A percentile compares a stretch with the other conserved stretches of the same genome.
Conservation (phyloP, 179 eudicot genomes). For the Camellia oleifera region DNA sequence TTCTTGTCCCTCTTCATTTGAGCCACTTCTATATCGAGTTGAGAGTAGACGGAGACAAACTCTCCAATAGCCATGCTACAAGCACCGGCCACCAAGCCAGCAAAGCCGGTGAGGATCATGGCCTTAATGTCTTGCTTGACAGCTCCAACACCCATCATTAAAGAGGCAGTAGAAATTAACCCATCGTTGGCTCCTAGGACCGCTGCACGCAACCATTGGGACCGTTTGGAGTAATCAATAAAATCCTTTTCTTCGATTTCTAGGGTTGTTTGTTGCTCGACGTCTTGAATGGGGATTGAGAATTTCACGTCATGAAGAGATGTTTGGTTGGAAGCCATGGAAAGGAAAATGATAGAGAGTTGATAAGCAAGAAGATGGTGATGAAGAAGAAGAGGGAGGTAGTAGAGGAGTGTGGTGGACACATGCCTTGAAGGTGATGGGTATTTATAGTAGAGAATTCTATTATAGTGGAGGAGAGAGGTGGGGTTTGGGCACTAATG, state of each 20-base stretch:
- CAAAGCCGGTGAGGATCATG: conserved; percentile 28
- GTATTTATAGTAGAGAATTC: not conserved
- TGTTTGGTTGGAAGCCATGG: conserved; percentile 20
- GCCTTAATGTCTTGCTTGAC: conserved; percentile 23
- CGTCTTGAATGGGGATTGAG: not conserved
- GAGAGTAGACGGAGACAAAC: conserved; percentile 24
- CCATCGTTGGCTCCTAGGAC: conserved; percentile 30
- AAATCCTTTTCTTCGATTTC: conserved; percentile 11
- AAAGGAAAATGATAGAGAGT: not conserved
- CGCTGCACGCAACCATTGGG: conserved; percentile 28
- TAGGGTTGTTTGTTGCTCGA: conserved; percentile 9
- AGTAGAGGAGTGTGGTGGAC: not conserved
- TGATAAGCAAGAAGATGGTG: not conserved
- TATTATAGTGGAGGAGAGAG: not conserved
- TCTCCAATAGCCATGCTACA: conserved; percentile 32
- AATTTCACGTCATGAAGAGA: conserved; percentile 8
- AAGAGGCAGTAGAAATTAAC: conserved; percentile 23
- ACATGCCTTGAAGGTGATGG: not conserved
- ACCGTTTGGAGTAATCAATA: conserved; percentile 24
- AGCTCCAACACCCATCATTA: conserved; percentile 30
- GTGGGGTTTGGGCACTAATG: not conserved
- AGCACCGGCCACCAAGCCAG: conserved; percentile 25
- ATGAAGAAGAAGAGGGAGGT: not conserved
- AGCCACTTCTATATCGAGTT: conserved; percentile 27
- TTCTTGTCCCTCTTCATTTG: conserved; percentile 21